Base-by-base conservation (phyloP, 140 eudicot species). In the Erigeron philadelphicus region DNA sequence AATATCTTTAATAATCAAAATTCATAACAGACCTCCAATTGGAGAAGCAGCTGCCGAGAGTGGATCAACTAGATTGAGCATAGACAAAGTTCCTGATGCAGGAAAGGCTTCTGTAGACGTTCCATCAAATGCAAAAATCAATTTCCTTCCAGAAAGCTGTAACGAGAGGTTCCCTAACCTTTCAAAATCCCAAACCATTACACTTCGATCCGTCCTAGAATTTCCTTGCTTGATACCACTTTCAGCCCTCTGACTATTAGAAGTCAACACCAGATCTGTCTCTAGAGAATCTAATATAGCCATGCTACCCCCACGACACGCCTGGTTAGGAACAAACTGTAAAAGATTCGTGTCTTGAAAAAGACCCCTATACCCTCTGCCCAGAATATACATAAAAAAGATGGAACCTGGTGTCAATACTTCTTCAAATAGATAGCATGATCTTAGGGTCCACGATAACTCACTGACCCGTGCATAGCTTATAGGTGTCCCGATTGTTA, bases 261-360 rank as follows among this genome's bases (percentile, higher is more conserved):
- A 82, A 68, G 86, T 70, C 80, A 81, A 64, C 60, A 82, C 76
- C 78, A 84, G 79, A 66, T 94, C 99, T 4, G 85, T 70, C 59
- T 92, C 98, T 73, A 92, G 71, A 5, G 98, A 81, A 82, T 92
- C 98, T 60, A 92, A 84, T 54, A 94, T 94, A 66, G 99, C 90
- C 99, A 94, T 94, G 76, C 90, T 87, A 61, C 90, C 97, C 58
- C 97, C 97, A 50, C 97, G 95, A 83, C 99, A 94, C 15, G 99
- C 97, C 85, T 89, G 97, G 73, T 82, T 89, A 11, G 97, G 99
- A 18, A 94, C 95, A 83, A 89, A 94, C 41, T 81, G 90, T 78
- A 89, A 76, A 80, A 94, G 79, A 83, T 94, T 81, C 11, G 87
- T 83, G 41, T 94, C 99, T 74, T 94, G 99, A 73, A 89, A 94